Base-by-base conservation (phyloP, 768 basidiomycete genomes). In the Clavaria fumosa region DNA sequence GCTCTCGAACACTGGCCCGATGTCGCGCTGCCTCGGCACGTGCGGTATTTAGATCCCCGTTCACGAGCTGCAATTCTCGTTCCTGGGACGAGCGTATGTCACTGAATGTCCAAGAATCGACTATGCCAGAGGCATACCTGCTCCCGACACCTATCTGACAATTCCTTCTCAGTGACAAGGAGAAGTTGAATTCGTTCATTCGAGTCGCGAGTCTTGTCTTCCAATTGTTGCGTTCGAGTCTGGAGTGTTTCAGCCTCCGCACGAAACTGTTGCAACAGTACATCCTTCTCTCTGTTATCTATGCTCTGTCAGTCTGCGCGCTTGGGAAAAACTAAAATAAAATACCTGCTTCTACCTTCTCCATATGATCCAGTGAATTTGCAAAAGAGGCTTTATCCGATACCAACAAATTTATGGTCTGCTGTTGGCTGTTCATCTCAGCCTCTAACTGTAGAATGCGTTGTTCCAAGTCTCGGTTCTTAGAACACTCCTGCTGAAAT, bases 321-420 rank as follows among this genome's bases (percentile, higher is more conserved):
- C n/a, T n/a, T n/a, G n/a, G 20, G n/a, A 34, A 10, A 40, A 18
- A 24, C 31, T 10, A 31, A 35, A 23, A 37, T 20, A n/a, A 52
- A 65, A 7, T 53, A 86, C 84, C 64, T 27, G 63, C 56, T 50
- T 81, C 78, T n/a, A 69, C 53, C 33, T 62, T 67, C 31, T 72
- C 69, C 32, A 78, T 50, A 35, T 67, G 67, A 44, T 77, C 66
- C 28, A 80, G 52, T 28, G 75, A 70, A n/a, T 66, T 52, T 11
- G 61, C 57, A 23, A 83, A 60, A 14, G 67, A 62, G 5, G 71
- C 66, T 53, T 81, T 82, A 49, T 83, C 81, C 2, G 73, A 66
- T 14, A 86, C 81, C 10, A 90, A 63, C n/a, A 80, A 53, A 32
- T 77, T 64, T 40, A 90, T 82, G 0, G 79, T 81, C 47, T 75